Evolutionary conservation across 164 flowering plant species (phyloP), one percentile per base, ranked within the genome.

Genomic region (Umbellularia californica): DNA sequence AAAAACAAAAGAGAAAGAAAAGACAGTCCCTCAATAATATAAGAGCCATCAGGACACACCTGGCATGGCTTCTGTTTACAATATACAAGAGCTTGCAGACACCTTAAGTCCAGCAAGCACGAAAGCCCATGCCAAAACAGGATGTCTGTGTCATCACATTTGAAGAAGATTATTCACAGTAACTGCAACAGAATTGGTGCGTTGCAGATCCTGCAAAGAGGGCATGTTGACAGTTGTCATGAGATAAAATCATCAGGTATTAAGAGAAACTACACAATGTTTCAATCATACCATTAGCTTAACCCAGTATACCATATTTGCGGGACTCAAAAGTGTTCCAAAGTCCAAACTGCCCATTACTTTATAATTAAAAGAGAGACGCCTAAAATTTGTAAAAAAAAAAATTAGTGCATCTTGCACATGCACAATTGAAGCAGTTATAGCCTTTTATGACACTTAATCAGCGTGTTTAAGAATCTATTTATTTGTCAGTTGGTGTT

Each of bases 101-200:
- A 58, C 55, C 24, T 70, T 24, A 25, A 67, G 47, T 72, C 71
- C 33, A 71, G 47, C 47, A 41, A 41, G 47, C 47, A 41, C 2
- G 47, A 41, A 1, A 41, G 76, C 58, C 50, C 68, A 35, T 41
- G 22, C 62, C 14, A 19, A 2, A 22, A 73, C 27, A 9, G 50
- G 15, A 23, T 19, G 47, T 41, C 17, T 62, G 58, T 30, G 27
- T 68, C 52, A 22, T 90, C 86, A 91, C 92, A 89, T 88, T 83
- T 89, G 98, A 76, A 96, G 97, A 74, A 96, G 93, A 85, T 96
- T 94, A 84, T 96, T 94, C 87, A 96, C 95, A 79, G 98, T 94
- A 72, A 89, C 89, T 70, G 88, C 76, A 0, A 83, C 98, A 15
- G 94, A 88, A 81, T 92, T 88, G 35, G 99, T 94, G 70, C 87